A percentile compares a stretch with the other conserved stretches of the same genome.
Conservation (phyloP, 108 stramenopile genomes). For the Cyclostephanos tholiformis region DNA sequence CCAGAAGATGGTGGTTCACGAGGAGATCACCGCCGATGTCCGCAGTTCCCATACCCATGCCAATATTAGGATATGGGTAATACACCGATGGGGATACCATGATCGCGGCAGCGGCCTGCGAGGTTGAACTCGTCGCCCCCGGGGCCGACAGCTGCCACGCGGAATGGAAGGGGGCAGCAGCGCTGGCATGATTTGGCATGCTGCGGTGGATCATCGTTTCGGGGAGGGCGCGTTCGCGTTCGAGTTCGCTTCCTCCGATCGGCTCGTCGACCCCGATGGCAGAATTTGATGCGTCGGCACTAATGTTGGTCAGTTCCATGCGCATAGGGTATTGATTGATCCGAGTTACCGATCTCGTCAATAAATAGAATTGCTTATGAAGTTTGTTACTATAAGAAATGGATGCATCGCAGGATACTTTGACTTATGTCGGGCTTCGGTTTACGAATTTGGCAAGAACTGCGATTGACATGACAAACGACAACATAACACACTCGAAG, state of each 20-base stretch:
- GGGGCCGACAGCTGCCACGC: background rate
- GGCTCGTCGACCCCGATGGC: too few relatives aligned
- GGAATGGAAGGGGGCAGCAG: background rate
- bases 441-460: too few relatives aligned
- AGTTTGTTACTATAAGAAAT: background rate
- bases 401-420: too few relatives aligned
- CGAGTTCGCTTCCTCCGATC: background rate
- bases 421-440: background rate
- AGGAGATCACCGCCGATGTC: slow-evolving; percentile 8
- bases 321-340: background rate
- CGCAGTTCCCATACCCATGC: background rate
- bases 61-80: background rate
- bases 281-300: too few relatives aligned
- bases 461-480: too few relatives aligned
- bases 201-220: background rate
- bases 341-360: background rate
- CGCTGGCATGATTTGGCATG: background rate
- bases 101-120: background rate
- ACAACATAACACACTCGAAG: too few relatives aligned
- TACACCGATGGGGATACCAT: background rate
- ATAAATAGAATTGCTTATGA: too few relatives aligned
- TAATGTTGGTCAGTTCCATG: background rate
- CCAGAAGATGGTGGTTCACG: background rate
- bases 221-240: background rate
- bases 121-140: background rate